Conservation (phyloP, 306 rosid genomes). For the Vicia villosa region DNA sequence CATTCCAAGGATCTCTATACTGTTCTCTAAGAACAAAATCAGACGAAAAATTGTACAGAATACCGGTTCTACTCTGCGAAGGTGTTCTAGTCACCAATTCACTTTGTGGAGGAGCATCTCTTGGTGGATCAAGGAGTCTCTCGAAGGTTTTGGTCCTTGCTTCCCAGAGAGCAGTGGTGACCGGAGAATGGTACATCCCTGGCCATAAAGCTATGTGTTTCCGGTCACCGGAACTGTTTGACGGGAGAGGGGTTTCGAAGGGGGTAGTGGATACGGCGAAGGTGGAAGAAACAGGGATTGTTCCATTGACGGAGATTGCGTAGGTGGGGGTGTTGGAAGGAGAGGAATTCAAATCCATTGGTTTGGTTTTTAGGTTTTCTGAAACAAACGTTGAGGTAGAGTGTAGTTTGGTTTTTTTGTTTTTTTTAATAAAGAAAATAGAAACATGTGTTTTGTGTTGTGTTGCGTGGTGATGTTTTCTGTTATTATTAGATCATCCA, state of each 20-base stretch:
- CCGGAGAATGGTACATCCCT: conserved; percentile 96
- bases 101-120: conserved; percentile 88
- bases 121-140: conserved; percentile 74
- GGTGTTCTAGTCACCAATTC: conserved; percentile 79
- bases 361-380: background rate
- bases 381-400: background rate
- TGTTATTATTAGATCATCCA: background rate
- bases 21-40: conserved; percentile 82
- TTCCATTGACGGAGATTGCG: conserved; percentile 64
- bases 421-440: background rate
- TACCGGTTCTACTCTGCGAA: conserved; percentile 76
- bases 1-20: conserved; percentile 95
- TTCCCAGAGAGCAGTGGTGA: conserved; percentile 90
- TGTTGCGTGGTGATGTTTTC: background rate
- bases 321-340: conserved; percentile 25
- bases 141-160: conserved; percentile 71
- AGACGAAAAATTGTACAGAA: conserved; percentile 72
- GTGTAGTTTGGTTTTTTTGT: background rate
- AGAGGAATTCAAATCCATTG: conserved; percentile 61
- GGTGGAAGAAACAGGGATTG: conserved; percentile 67
- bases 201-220: conserved; percentile 86
- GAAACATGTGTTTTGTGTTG: background rate
- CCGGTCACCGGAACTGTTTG: conserved; percentile 33
- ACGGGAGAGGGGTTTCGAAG: conserved; percentile 16
- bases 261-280: conserved; percentile 16